Evolutionary conservation across 805 yeast genomes (phyloP), one percentile per base, ranked within the genome.

Genomic region (Teunomyces panamensis): DNA sequence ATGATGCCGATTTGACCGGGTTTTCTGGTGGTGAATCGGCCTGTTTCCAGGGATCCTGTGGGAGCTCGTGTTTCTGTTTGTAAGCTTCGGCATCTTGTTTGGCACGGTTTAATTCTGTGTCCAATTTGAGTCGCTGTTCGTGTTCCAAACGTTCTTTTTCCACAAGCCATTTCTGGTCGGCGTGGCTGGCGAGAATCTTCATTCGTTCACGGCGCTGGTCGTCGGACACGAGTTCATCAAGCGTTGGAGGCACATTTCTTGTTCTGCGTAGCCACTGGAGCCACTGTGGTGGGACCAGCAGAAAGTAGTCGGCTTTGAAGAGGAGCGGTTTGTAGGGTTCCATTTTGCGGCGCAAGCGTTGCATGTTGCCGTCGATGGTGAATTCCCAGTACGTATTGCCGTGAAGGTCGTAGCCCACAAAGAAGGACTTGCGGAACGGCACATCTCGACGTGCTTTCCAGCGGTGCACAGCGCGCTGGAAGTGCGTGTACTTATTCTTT

Each of bases 361-460:
- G 68, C 55, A 80, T 72, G 56, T 77, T 74, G 5, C 77, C 76
- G 50, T 80, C 82, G 24, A 78, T 69, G 44, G 75, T 73, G 64
- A 85, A 83, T 62, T 88, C 96, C 96, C 96, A 88, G 67, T 84
- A 88, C 1, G 92, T 82, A 62, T 88, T 88, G 2, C 94, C 96
- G 34, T 81, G 82, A n/a, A 89, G 71, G 59, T 88, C 96, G 59
- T 86, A 87, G 2, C 89, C 87, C 16, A 83, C 73, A 56, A 87
- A 87, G 69, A 83, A 87, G 60, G 74, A 76, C 46, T 75, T 75
- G 35, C 95, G 74, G 62, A 87, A 82, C 0, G 96, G 96, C 3
- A 87, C 74, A 39, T 71, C 77, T 39, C 84, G 66, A 4, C 85
- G 63, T 0, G 90, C 75, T 56, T 76, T 78, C 81, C 84, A 87